Percentiles rank a stretch among this genome's conserved stretches.
These are phyloP conservation scores for Gigaspora rosea DNA, from an alignment of 192 early-diverging fungal genomes.

Conservation along the genomic window DNA sequence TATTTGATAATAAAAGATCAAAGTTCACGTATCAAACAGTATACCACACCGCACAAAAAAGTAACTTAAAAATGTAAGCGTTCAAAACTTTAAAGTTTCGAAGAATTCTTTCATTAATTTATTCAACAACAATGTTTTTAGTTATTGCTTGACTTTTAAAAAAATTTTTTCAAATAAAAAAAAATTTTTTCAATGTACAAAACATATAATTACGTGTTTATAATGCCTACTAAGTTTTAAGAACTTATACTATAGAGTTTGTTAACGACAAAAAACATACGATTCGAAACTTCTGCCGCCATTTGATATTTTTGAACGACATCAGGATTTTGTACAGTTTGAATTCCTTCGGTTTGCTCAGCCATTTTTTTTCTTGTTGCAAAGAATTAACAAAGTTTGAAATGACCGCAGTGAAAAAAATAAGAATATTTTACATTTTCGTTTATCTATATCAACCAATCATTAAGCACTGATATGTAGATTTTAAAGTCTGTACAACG, in stretches of 20 bases:
- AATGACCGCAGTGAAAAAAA: too few species aligned
- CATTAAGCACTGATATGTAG: too few species aligned
- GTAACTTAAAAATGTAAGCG: too few species aligned
- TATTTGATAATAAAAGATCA: slow-evolving; percentile 45
- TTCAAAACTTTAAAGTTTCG: background rate
- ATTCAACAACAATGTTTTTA: background rate
- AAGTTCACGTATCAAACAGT: slow-evolving; percentile 32
- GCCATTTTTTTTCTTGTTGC: slow-evolving; percentile 24
- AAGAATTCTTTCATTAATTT: slow-evolving; percentile 1
- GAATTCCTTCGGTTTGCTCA: slow-evolving; percentile 29
- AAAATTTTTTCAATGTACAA: background rate
- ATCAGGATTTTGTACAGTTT: slow-evolving; percentile 67
- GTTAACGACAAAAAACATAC: slow-evolving; percentile 44
- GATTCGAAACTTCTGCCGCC: slow-evolving; percentile 86
- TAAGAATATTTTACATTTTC: too few species aligned
- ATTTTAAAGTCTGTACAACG: too few species aligned
- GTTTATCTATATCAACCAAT: too few species aligned
- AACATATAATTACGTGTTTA: background rate
- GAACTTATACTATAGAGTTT: background rate
- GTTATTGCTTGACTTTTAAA: background rate
- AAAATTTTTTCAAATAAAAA: background rate
- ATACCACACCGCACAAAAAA: background rate
- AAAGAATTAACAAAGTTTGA: too few species aligned
- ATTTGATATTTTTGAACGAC: slow-evolving; percentile 93
- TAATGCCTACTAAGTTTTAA: background rate